Conservation (phyloP, 2,329 filamentous ascomycete species). For the Gyromitra esculenta region DNA sequence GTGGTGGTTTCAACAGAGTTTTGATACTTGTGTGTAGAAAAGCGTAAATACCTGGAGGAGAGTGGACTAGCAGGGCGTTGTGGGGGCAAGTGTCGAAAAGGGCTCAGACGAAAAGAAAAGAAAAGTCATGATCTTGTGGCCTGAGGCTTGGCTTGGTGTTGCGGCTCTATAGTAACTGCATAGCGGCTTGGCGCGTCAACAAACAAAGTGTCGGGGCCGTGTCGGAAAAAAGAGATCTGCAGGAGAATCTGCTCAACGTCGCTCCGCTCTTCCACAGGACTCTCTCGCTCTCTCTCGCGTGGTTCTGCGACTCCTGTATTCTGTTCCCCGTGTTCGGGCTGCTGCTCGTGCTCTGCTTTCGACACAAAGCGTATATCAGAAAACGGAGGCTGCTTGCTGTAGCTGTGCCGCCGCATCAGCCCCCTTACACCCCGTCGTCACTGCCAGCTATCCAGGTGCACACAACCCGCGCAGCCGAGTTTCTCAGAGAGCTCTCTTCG, state of each 20-base stretch:
- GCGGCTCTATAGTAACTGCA: constrained; percentile 8
- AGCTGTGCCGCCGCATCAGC: not conserved
- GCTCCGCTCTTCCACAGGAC: constrained; percentile 3
- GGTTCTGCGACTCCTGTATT: not conserved
- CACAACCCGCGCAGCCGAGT: constrained; percentile 22
- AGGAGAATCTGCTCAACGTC: constrained; percentile 18
- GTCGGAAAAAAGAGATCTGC: constrained; percentile 19
- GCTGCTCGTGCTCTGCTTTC: not conserved
- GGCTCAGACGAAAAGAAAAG: too few species aligned
- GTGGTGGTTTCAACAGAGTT: not conserved
- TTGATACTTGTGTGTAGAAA: not conserved
- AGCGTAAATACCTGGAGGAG: not conserved
- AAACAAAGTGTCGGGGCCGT: constrained; percentile 19
- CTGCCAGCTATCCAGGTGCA: constrained; percentile 10
- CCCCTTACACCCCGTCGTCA: constrained; percentile 18
- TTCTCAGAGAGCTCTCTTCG: constrained; percentile 14
- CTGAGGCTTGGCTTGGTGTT: not conserved
- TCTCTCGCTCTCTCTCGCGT: not conserved
- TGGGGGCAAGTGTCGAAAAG: not conserved
- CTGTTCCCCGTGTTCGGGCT: not conserved
- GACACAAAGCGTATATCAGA: not conserved
- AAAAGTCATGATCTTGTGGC: not conserved
- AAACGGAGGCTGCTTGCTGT: constrained; percentile 6
- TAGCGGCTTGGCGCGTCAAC: constrained; percentile 25
- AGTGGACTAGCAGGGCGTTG: not conserved